Base-by-base conservation (phyloP, 2,329 filamentous ascomycete species). In the Penicillium sumatraense region DNA sequence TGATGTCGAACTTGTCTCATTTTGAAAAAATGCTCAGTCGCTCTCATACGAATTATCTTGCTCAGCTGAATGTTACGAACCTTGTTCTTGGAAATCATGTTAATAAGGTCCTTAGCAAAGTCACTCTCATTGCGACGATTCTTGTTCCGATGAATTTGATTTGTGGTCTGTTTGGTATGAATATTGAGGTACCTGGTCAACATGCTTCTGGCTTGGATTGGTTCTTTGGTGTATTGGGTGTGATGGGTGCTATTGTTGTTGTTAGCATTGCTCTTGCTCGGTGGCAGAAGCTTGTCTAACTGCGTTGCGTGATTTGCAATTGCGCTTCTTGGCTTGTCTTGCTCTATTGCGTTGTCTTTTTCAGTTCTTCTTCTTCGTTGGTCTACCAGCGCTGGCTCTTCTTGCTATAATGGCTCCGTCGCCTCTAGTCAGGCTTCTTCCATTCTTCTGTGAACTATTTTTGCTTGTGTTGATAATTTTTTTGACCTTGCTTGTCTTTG, bases 1-100 rank as follows among this genome's bases (percentile, higher is more conserved):
- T 98, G 93, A 96, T 96, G 84, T 95, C 90, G 64, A 99, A 96
- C 75, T 77, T 99, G 66, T 87, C 87, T 1, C 95, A 99, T 72
- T 97, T 96, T 65, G 95, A 99, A 74, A 98, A 98, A 82, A 97
- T 99, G 83, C 83, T 99, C 47, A 93, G 89, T 24, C 89, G 95
- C 20, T 90, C 90, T 2, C 95, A 99, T 79, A 91, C 89, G 80
- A 99, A 98, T 74, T 98, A 99, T 71, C 83, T 99, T 33, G 93
- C 95, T 1, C 95, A 97, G 71, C 86, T 98, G 59, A 93, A 89
- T 35, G 93, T 98, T 66, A 91, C 96, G 73, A 93, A 90, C 74
- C 90, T 96, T 67, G 86, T 89, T 1, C 88, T 96, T 72, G 93
- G 93, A 23, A 96, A 93, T 56, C 83, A 87, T 63, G 92, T 91